Base-by-base conservation (phyloP, 2,329 filamentous ascomycete species). In the Hypoxylon sp. region DNA sequence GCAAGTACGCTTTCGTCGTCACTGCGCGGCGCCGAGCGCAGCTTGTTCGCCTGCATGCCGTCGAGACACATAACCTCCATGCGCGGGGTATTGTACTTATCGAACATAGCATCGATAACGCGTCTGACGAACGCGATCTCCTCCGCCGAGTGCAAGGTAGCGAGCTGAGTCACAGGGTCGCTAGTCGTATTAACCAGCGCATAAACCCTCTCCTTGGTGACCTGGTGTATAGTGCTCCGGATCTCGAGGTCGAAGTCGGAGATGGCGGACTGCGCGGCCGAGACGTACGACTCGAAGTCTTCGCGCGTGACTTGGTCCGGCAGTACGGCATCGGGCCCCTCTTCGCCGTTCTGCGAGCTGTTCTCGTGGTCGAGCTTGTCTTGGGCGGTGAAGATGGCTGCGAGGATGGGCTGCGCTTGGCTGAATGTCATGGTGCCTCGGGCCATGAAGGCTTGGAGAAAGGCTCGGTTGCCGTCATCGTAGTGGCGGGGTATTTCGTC, bases 121-220 rank as follows among this genome's bases (percentile, higher is more conserved):
- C 96, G 87, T 80, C 97, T 96, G 60, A 98, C 88, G 78, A 94
- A 99, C 0, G 92, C 89, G 33, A 98, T 92, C 82, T 98, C 94
- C 73, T 97, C 94, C 0, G 93, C 83, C 6, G 86, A 87, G 77
- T 92, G 92, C 0, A 88, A 89, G 0, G 96, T 98, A 1, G 94
- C 94, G 42, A 98, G 86, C 76, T 98, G 95, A 0, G 94, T 97
- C 66, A 95, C 84, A 0, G 91, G 84, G 79, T 99, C 96, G 68
- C 91, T 94, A 9, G 92, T 91, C 0, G 91, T 93, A 81, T 99
- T 99, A 51, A 98, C 91, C 35, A 99, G 85, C 1, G 92, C 93
- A 78, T 91, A 97, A 22, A 94, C 83, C n/a, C 89, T 88, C 74
- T 89, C 83, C 71, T 87, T 88, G 9, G 85, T 85, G 29, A 80